Conservation (phyloP, 75 land plant genomes). For the Picea sitchensis region DNA sequence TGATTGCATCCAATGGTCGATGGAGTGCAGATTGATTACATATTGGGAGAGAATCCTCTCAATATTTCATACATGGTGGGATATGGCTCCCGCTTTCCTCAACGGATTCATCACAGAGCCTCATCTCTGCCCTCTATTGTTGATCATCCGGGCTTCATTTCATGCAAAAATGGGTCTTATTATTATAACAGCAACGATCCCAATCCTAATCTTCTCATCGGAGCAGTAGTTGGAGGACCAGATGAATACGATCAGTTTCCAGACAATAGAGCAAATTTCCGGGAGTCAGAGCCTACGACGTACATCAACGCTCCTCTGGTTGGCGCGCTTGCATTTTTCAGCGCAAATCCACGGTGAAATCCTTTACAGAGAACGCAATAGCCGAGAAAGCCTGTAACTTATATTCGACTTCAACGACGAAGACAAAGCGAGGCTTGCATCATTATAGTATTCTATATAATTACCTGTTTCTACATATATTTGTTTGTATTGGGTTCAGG, state of each 20-base stretch:
- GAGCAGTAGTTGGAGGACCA: constrained; percentile 94
- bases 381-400: too few species aligned
- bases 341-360: too few species aligned
- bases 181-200: constrained; percentile 55
- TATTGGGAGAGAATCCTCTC: constrained; percentile 89
- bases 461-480: too few species aligned
- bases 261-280: constrained; percentile 76
- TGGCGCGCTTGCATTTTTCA: constrained; percentile 20
- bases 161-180: constrained; percentile 63
- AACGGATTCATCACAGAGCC: constrained; percentile 81
- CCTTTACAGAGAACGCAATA: too few species aligned
- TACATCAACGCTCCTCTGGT: constrained; percentile 86
- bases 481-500: too few species aligned
- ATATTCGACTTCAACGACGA: too few species aligned
- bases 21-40: constrained; percentile 72
- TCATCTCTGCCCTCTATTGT: constrained; percentile 78
- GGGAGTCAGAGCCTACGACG: constrained; percentile 90
- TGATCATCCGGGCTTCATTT: constrained; percentile 48
- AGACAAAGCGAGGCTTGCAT: too few species aligned
- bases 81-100: constrained; percentile 69
- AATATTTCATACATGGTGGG: constrained; percentile 96
- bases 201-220: constrained; percentile 78
- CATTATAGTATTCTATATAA: too few species aligned
- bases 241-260: constrained; percentile 86
- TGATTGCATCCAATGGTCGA: too few species aligned